Evolutionary conservation across 495 filamentous ascomycete genomes (phyloP), one percentile per base, ranked within the genome.

Genomic region (Penicillium cosmopolitanum): DNA sequence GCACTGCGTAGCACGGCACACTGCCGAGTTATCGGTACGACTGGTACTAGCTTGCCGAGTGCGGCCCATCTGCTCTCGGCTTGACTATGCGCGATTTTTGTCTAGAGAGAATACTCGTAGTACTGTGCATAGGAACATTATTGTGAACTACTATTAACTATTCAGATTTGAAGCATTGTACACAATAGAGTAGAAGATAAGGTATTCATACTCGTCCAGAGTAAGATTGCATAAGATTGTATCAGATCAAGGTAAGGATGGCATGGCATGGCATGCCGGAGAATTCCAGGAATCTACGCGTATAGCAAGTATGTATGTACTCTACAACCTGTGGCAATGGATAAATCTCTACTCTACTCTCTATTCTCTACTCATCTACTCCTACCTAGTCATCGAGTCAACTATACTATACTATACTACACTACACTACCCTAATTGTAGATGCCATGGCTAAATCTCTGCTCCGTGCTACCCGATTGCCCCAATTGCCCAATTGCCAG

Each of bases 71-170:
- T 61, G 61, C 63, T 56, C 51, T 46, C 60, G 63, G 52, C 63
- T 66, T 66, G 57, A 66, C 58, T 67, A 71, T 71, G 68, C 68
- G 68, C 68, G 68, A 71, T 71, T 71, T 71, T 71, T 13, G 9
- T 12, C 9, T 15, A 13, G 1, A 36, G 34, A 36, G 13, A 36
- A 10, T 36, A 36, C 2, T 13, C 34, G 2, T 36, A 5, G 19
- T 36, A 36, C 34, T 10, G 10, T 36, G 10, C 9, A 36, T n/a
- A n/a, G n/a, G n/a, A n/a, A n/a, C n/a, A n/a, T n/a, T n/a, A n/a
- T n/a, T n/a, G n/a, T n/a, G n/a, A n/a, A n/a, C n/a, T n/a, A n/a
- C 19, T 21, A 21, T 21, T 7, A 31, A 9, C 28, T 31, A 31
- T 31, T 9, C 23, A 4, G 23, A 4, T 23, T 4, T 23, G 2